Evolutionary conservation across 129 eudicot species (phyloP), one percentile per base, ranked within the genome.

Genomic region (Tanacetum coccineum): DNA sequence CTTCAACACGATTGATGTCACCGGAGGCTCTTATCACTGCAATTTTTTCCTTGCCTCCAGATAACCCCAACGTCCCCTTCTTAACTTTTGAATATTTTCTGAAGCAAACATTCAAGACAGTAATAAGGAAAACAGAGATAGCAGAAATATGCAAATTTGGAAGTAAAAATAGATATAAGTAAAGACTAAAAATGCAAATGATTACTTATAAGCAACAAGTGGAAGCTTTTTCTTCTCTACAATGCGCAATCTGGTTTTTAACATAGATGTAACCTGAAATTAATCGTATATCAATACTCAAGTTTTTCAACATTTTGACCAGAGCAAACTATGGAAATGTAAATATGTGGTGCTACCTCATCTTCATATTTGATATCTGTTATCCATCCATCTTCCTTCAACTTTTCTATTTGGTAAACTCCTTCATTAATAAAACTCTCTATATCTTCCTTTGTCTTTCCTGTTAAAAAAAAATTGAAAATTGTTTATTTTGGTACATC

Each of bases 1-100:
- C 85, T 30, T 86, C 71, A 48, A 78, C 73, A 13, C 94, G 88
- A 70, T 82, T 83, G 54, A 91, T 85, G 74, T 82, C 74, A 80
- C 98, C 98, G 36, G 98, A 85, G 64, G 98, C 95, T 85, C 98
- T 85, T 49, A 92, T 81, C 25, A 92, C 81, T 28, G 96, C 98
- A 59, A 92, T 88, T 76, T 65, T 70, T 30, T 85, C 88, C 75
- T 73, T 80, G 42, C 87, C 87, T 60, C 87, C 96, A 45, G 91
- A 81, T 80, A 92, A 76, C 13, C 96, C 96, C 70, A 92, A 74
- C 58, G 87, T 88, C 91, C 91, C 85, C 74, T 78, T 81, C 62
- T 68, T 76, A 59, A 92, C 86, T 62, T 77, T 68, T 15, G 91
- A 81, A 76, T 92, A 92, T 67, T 82, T 84, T 83, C 98, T 92